Evolutionary conservation across 768 basidiomycete genomes (phyloP).

Genomic region (Russula foetens): DNA sequence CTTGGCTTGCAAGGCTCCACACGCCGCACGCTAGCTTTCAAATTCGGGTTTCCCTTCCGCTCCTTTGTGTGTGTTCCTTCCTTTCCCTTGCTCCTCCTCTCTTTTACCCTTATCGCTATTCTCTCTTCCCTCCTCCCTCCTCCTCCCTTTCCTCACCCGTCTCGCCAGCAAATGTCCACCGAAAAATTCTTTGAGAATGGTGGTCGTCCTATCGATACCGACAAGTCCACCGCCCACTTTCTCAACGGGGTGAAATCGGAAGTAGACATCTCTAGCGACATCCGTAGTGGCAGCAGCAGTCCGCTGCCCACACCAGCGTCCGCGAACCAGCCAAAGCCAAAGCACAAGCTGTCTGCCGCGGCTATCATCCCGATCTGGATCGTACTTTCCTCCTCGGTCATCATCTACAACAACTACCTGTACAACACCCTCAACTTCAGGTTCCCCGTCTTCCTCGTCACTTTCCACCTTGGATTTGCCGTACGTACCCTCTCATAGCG

Average conservation of each 20-base stretch:
- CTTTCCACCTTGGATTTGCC: constrained; percentile 69
- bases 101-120: not conserved
- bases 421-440: constrained; percentile 79
- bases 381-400: constrained; percentile 77
- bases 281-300: not conserved
- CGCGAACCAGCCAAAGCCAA: constrained; percentile 33
- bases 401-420: constrained; percentile 92
- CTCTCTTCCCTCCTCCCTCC: not conserved
- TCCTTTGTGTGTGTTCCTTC: not conserved
- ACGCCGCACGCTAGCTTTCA: not conserved
- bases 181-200: constrained; percentile 16
- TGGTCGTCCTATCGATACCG: not conserved
- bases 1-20: not conserved
- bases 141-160: not conserved
- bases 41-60: not conserved
- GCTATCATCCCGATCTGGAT: constrained; percentile 92
- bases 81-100: not conserved
- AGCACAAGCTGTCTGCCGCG: constrained; percentile 51
- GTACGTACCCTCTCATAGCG: constrained; percentile 29
- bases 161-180: not conserved
- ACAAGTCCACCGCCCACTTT: not conserved
- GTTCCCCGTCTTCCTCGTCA: constrained; percentile 90
- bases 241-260: constrained; percentile 18
- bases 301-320: constrained; percentile 55
- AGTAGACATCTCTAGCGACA: constrained; percentile 1